Conservation (phyloP, 2,329 filamentous ascomycete genomes). For the Hymenoscyphus infarciens region DNA sequence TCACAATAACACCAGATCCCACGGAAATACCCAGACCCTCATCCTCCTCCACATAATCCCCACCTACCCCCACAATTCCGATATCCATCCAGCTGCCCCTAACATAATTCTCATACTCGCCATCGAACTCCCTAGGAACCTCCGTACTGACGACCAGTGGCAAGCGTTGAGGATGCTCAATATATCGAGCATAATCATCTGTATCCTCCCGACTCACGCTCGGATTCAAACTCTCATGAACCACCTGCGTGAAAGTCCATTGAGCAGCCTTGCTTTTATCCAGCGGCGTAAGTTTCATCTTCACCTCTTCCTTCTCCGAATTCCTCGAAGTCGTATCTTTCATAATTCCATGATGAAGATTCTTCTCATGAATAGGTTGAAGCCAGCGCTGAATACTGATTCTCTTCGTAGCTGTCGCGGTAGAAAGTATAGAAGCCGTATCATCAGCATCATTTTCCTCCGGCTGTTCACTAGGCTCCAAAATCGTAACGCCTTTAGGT, state of each 20-base stretch:
- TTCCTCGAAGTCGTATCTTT: constrained; percentile 41
- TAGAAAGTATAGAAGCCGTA: constrained; percentile 41
- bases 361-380: constrained; percentile 43
- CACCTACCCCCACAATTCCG: constrained; percentile 25
- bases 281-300: constrained; percentile 54
- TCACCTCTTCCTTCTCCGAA: constrained; percentile 31
- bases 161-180: constrained; percentile 83
- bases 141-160: constrained; percentile 75
- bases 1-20: constrained; percentile 5
- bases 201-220: constrained; percentile 72
- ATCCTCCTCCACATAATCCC: constrained; percentile 1
- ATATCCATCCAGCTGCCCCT: constrained; percentile 61
- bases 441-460: constrained; percentile 40
- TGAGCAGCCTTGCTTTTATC: constrained; percentile 82
- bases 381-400: constrained; percentile 61
- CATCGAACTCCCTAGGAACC: constrained; percentile 55
- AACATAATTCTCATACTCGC: constrained; percentile 78
- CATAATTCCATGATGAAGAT: constrained; percentile 48
- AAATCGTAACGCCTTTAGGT: constrained; percentile 64
- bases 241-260: constrained; percentile 83
- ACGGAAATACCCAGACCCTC: constrained; percentile 5
- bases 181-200: constrained; percentile 83
- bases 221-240: constrained; percentile 81
- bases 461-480: constrained; percentile 52
- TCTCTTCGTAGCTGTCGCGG: constrained; percentile 40